These are phyloP conservation scores for Aureobasidium sp. DNA, from an alignment of 2,329 filamentous ascomycete genomes.

Conservation along the genomic window DNA sequence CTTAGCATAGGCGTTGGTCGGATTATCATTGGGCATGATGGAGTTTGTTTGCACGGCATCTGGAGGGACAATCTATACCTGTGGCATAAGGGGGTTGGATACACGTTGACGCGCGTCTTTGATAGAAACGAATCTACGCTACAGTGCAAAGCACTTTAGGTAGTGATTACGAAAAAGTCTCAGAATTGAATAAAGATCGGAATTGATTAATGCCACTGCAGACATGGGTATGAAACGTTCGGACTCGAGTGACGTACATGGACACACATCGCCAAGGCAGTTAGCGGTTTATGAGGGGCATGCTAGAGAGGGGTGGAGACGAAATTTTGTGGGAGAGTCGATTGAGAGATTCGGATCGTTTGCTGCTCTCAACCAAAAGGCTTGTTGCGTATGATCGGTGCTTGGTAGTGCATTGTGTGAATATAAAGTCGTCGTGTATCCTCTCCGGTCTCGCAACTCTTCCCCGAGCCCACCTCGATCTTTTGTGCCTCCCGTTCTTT, in stretches of 20 bases:
- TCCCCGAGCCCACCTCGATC: not conserved
- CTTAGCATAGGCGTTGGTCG: conserved; percentile 38
- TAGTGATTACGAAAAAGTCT: not conserved
- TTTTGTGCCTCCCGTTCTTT: not conserved
- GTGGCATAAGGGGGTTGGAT: conserved; percentile 7
- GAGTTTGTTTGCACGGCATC: conserved; percentile 11
- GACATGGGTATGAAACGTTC: not conserved
- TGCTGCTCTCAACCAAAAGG: conserved; percentile 11
- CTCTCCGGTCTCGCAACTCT: conserved; percentile 11
- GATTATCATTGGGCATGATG: conserved; percentile 20
- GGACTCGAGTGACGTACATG: conserved; percentile 3
- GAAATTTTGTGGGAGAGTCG: not conserved
- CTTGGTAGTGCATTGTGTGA: not conserved
- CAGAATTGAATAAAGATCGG: not conserved
- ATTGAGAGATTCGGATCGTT: conserved; percentile 8
- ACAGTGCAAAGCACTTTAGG: not conserved
- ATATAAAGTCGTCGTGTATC: conserved; percentile 6
- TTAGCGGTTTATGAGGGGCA: conserved; percentile 9
- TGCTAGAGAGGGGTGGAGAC: conserved; percentile 9
- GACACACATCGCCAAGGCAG: conserved; percentile 7
- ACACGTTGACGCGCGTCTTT: conserved; percentile 5
- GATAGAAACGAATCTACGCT: not conserved
- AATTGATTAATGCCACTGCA: not conserved
- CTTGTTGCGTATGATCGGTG: conserved; percentile 5
- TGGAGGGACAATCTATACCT: conserved; percentile 12